Base-by-base conservation (phyloP, 176 grass and related monocot species). In the Cenchrus purpureus region DNA sequence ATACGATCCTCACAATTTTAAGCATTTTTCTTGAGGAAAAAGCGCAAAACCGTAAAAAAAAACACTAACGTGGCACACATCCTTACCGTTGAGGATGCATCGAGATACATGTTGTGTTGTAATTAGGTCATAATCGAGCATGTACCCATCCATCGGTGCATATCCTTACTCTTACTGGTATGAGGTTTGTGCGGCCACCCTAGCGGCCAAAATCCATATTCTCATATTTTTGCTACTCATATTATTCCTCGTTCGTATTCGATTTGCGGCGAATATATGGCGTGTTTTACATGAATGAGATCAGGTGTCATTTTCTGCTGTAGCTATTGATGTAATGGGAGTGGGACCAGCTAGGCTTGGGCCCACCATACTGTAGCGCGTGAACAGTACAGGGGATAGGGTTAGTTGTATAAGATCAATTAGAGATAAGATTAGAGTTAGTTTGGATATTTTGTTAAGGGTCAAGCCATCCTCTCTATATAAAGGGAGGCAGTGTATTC, bases 191-290 rank as follows among this genome's bases (percentile, higher is more conserved):
- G 28, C 3, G n/a, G 3, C 10, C 49, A 50, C 3, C 22, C 22
- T 25, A 63, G 7, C 6, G 20, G 11, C 29, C 15, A 2, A 32
- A 34, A 34, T 67, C 12, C 13, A 7, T 13, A 14, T 12, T 40
- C 12, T 68, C 37, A 40, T 40, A 40, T 68, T 68, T 68, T 37
- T 37, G 11, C 22, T 63, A 63, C 19, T 29, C 71, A 52, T 53
- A 29, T 74, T 74, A 78, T 88, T 84, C 81, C 74, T 65, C 64
- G 25, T 57, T 75, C 40, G 34, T 59, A 17, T 29, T 70, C 20
- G 12, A 20, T 53, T 16, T 6, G 31, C 14, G 2, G 32, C 1
- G 49, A 43, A 19, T 9, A 44, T 16, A 32, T 11, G 20, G 85
- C 25, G 59, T 76, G 9, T 56, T 25, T 53, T 57, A 57, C 42